These are phyloP conservation scores for Flaveria sonorensis DNA, from an alignment of 129 eudicot genomes.

Conservation along the genomic window DNA sequence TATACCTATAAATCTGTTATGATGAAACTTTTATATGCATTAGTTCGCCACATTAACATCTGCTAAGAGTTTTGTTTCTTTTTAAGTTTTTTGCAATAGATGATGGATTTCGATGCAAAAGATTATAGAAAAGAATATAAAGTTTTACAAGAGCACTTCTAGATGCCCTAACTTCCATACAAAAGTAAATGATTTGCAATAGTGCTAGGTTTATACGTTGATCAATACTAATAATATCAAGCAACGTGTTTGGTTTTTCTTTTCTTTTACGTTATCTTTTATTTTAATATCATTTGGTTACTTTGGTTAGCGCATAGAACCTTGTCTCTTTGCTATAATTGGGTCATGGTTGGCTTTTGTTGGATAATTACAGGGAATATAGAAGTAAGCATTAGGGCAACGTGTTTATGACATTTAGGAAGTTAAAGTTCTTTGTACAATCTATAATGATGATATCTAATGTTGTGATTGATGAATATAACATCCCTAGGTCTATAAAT, in stretches of 20 bases:
- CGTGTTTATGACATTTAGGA: slow-evolving; percentile 15
- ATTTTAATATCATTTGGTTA: not conserved
- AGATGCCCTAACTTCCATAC: not conserved
- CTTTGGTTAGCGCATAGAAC: not conserved
- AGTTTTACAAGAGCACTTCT: slow-evolving; percentile 3
- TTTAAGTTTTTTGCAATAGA: not conserved
- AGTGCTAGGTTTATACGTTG: slow-evolving; percentile 6
- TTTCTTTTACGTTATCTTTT: not conserved
- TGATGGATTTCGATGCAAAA: not conserved
- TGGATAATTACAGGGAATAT: not conserved
- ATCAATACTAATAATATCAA: slow-evolving; percentile 1
- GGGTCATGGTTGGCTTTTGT: slow-evolving; percentile 27
- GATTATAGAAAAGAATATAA: not conserved
- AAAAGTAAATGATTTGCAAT: slow-evolving; percentile 10
- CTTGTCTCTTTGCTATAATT: not conserved
- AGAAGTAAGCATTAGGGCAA: slow-evolving; percentile 16
- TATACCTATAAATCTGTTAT: not conserved
- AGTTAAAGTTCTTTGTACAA: slow-evolving; percentile 12
- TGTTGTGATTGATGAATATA: not conserved
- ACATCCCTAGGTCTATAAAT: not conserved
- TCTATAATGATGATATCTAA: not conserved
- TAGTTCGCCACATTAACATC: not conserved
- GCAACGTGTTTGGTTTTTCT: not conserved
- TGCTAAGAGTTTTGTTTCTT: not conserved
- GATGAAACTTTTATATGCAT: not conserved